These are phyloP conservation scores for Eragrostis curvula DNA, from an alignment of 176 grass and related monocot species.

Conservation along the genomic window DNA sequence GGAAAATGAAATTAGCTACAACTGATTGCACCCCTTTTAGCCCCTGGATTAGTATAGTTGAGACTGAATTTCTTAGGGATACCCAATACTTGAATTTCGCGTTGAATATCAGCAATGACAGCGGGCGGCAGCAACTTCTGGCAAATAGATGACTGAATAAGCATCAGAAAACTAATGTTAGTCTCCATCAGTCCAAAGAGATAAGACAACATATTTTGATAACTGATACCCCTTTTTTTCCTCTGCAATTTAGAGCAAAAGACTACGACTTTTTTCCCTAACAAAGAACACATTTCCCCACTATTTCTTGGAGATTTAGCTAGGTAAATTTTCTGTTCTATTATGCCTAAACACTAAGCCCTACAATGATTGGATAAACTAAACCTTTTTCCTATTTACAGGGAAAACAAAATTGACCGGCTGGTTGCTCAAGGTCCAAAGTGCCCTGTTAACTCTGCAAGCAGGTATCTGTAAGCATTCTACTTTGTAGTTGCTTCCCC, in stretches of 20 bases:
- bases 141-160: too few species aligned
- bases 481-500: constrained; percentile 50
- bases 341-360: constrained; percentile 32
- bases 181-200: not conserved
- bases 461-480: constrained; percentile 41
- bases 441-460: constrained; percentile 25
- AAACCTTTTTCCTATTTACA: constrained; percentile 62
- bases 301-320: constrained; percentile 35
- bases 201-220: not conserved
- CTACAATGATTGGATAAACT: constrained; percentile 63
- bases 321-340: constrained; percentile 38
- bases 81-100: too few species aligned
- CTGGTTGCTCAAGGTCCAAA: constrained; percentile 48
- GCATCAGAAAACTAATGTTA: too few species aligned
- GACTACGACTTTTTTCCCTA: not conserved
- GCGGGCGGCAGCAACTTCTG: too few species aligned
- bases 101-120: too few species aligned
- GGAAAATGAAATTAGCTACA: not conserved
- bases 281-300: not conserved
- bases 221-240: too few species aligned
- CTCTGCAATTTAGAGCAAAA: too few species aligned
- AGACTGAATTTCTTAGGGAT: too few species aligned
- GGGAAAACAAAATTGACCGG: constrained; percentile 33
- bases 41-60: not conserved
- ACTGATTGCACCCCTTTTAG: not conserved